A percentile compares a stretch with the other conserved stretches of the same genome.
Conservation (phyloP, 2,329 filamentous ascomycete genomes). For the Cryphonectria parasitica region DNA sequence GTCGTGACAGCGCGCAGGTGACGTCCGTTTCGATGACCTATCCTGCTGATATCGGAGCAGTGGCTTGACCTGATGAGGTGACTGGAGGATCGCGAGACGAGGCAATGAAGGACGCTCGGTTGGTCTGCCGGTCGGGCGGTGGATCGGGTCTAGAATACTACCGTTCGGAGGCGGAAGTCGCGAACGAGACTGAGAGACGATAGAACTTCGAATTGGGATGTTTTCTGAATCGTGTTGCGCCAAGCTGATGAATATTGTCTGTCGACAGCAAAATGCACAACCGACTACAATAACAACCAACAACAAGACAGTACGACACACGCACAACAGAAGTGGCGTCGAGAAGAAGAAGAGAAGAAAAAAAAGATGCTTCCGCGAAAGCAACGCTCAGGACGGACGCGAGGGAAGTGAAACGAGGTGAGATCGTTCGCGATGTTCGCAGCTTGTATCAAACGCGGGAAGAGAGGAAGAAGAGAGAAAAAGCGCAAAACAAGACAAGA, state of each 20-base stretch:
- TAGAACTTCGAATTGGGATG: slow-evolving; percentile 8
- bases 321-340: slow-evolving; percentile 16
- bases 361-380: slow-evolving; percentile 29
- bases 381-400: slow-evolving; percentile 29
- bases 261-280: slow-evolving; percentile 22
- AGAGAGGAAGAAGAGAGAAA: slow-evolving; percentile 18
- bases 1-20: slow-evolving; percentile 20
- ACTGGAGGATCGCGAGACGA: slow-evolving; percentile 4
- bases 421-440: slow-evolving; percentile 22
- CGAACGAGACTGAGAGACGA: slow-evolving; percentile 4
- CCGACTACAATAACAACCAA: slow-evolving; percentile 13
- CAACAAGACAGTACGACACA: slow-evolving; percentile 17
- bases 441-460: slow-evolving; percentile 13
- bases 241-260: slow-evolving; percentile 11
- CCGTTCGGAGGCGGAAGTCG: not conserved
- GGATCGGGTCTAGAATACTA: not conserved
- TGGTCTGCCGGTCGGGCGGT: slow-evolving; percentile 7
- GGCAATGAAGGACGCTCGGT: slow-evolving; percentile 16
- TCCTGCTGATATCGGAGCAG: slow-evolving; percentile 5
- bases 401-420: slow-evolving; percentile 22
- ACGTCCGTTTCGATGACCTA: not conserved
- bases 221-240: slow-evolving; percentile 3
- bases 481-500: slow-evolving; percentile 23
- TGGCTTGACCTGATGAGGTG: not conserved
- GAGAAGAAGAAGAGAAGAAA: not conserved